Conservation (phyloP, 805 yeast species). For the Starmerella roubikii region DNA sequence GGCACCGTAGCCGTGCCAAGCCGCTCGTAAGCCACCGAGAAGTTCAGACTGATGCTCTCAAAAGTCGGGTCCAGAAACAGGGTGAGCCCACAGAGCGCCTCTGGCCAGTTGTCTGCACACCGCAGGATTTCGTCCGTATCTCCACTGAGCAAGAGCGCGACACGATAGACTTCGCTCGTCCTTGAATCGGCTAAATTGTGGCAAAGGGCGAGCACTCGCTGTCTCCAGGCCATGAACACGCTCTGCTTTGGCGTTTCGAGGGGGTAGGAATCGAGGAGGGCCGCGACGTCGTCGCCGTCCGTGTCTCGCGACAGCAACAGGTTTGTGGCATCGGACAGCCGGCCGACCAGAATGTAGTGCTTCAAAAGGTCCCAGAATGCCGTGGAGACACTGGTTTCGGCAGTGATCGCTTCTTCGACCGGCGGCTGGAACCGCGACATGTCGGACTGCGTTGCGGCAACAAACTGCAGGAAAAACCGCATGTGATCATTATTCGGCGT, state of each 20-base stretch:
- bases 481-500: slow-evolving; percentile 3
- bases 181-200: slow-evolving; percentile 4
- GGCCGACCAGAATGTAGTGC: slow-evolving; percentile 6
- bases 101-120: slow-evolving; percentile 11
- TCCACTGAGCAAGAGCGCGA: slow-evolving; percentile 11
- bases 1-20: slow-evolving; percentile 3
- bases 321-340: slow-evolving; percentile 4
- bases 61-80: slow-evolving; percentile 15
- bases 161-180: background rate
- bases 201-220: slow-evolving; percentile 9
- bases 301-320: slow-evolving; percentile 3
- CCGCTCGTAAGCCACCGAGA: slow-evolving; percentile 1
- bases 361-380: slow-evolving; percentile 8
- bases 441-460: slow-evolving; percentile 6
- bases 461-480: slow-evolving; percentile 5
- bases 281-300: background rate
- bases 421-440: slow-evolving; percentile 8
- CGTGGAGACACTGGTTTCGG: background rate
- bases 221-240: slow-evolving; percentile 16
- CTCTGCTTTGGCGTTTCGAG: background rate
- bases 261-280: slow-evolving; percentile 12
- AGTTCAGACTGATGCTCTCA: slow-evolving; percentile 7
- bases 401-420: background rate
- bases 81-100: slow-evolving; percentile 12
- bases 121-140: background rate